Evolutionary conservation across 2,329 filamentous ascomycete genomes (phyloP).

Genomic region (Chalaropsis ovoidea): DNA sequence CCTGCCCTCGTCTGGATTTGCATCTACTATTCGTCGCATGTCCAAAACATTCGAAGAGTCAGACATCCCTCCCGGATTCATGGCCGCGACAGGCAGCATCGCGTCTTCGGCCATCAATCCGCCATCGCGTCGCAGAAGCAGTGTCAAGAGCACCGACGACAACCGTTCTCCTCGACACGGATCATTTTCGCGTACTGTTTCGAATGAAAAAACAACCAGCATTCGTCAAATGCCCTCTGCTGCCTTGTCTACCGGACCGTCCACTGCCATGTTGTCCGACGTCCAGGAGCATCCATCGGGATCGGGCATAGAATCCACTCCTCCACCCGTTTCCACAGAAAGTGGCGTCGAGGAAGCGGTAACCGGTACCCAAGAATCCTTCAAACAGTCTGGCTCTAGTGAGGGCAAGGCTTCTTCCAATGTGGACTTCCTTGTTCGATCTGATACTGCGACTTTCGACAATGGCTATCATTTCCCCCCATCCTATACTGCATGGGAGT

Average conservation of each 20-base stretch:
- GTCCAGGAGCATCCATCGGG: constrained; percentile 20
- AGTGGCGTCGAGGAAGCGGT: background rate
- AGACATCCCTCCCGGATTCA: constrained; percentile 39
- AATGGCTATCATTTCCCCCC: constrained; percentile 59
- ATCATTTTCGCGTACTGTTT: constrained; percentile 17
- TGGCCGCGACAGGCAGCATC: constrained; percentile 40
- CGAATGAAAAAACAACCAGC: background rate
- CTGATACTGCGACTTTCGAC: constrained; percentile 38
- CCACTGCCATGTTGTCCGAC: constrained; percentile 11
- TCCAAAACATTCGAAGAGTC: constrained; percentile 39
- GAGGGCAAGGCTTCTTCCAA: constrained; percentile 4
- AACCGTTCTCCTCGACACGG: constrained; percentile 11
- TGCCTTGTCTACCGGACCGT: background rate
- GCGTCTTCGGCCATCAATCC: constrained; percentile 34
- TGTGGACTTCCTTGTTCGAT: constrained; percentile 9
- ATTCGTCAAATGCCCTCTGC: constrained; percentile 19
- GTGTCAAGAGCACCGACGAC: constrained; percentile 24
- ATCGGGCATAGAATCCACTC: constrained; percentile 4
- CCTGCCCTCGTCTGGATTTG: constrained; percentile 13
- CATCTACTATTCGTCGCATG: constrained; percentile 30
- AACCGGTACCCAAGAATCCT: constrained; percentile 6
- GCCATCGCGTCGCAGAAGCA: constrained; percentile 22
- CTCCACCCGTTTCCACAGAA: background rate
- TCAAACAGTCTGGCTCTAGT: background rate
- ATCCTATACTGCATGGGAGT: constrained; percentile 49